These are phyloP conservation scores for Tephrocybe sp. DNA, from an alignment of 768 basidiomycete genomes.

Conservation along the genomic window DNA sequence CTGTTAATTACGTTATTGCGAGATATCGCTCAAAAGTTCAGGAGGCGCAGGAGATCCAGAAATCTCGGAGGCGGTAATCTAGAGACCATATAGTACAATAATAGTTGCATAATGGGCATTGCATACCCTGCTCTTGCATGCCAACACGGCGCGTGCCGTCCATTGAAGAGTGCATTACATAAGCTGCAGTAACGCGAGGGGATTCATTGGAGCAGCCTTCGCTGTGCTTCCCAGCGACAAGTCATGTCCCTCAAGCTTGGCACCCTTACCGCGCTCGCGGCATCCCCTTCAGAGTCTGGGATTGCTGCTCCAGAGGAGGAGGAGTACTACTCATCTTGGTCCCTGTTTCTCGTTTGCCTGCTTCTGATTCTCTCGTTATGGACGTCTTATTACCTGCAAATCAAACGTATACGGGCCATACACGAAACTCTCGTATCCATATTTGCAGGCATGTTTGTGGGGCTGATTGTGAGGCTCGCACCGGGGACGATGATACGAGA, in stretches of 20 bases:
- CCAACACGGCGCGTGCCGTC: too few relatives aligned
- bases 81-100: slow-evolving; percentile 7
- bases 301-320: slow-evolving; percentile 65
- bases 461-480: slow-evolving; percentile 83
- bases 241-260: slow-evolving; percentile 38
- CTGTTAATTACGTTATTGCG: slow-evolving; percentile 20
- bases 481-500: slow-evolving; percentile 95
- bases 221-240: slow-evolving; percentile 11
- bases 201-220: neutral
- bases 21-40: slow-evolving; percentile 22
- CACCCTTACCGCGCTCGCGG: slow-evolving; percentile 33
- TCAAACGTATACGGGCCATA: slow-evolving; percentile 91
- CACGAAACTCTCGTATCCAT: slow-evolving; percentile 97
- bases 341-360: slow-evolving; percentile 88
- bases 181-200: neutral
- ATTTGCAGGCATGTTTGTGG: slow-evolving; percentile 95
- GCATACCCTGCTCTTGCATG: neutral
- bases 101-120: slow-evolving; percentile 6
- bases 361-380: slow-evolving; percentile 92
- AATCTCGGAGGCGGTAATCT: slow-evolving; percentile 15
- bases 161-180: neutral
- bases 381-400: slow-evolving; percentile 98
- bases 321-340: slow-evolving; percentile 92
- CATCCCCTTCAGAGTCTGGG: slow-evolving; percentile 27
- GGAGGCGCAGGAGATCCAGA: slow-evolving; percentile 22